Evolutionary conservation across 495 filamentous ascomycete species (phyloP).

Genomic region (Clavariopsis aquatica): DNA sequence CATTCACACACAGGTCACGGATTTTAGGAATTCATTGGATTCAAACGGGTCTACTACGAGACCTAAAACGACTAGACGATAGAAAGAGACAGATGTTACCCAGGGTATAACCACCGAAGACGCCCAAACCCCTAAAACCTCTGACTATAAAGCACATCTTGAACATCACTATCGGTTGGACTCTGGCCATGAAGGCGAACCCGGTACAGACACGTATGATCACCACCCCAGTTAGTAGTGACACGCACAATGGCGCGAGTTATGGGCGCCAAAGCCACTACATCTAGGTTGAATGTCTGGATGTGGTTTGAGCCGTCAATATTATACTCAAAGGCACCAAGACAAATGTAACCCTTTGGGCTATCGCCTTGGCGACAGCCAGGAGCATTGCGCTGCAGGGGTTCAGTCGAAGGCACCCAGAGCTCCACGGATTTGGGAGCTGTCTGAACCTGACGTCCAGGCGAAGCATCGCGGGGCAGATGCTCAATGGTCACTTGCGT

Average conservation of each 20-base stretch:
- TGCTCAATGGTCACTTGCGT: conserved; percentile 64
- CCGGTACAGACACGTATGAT: conserved; percentile 65
- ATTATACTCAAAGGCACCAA: conserved; percentile 57
- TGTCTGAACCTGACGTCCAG: conserved; percentile 50
- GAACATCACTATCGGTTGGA: background rate
- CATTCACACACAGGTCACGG: no score
- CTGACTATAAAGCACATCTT: no score
- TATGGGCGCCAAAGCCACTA: conserved; percentile 46
- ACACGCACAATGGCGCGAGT: conserved; percentile 54
- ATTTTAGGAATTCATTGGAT: no score
- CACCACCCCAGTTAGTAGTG: conserved; percentile 55
- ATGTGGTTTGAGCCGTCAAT: conserved; percentile 47
- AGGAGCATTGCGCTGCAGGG: background rate
- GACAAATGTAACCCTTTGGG: conserved; percentile 49
- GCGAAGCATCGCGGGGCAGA: conserved; percentile 54
- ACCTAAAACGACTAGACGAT: no score
- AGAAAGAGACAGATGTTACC: no score
- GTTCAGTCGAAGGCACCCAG: conserved; percentile 46
- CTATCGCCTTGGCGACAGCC: conserved; percentile 8
- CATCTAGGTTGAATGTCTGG: conserved; percentile 53
- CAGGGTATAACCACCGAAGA: no score
- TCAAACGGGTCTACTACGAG: no score
- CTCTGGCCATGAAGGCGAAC: conserved; percentile 56
- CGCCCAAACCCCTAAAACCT: no score
- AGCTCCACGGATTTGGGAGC: conserved; percentile 64